Evolutionary conservation across 2,329 filamentous ascomycete genomes (phyloP).

Genomic region (Ophiostoma tasmaniense): DNA sequence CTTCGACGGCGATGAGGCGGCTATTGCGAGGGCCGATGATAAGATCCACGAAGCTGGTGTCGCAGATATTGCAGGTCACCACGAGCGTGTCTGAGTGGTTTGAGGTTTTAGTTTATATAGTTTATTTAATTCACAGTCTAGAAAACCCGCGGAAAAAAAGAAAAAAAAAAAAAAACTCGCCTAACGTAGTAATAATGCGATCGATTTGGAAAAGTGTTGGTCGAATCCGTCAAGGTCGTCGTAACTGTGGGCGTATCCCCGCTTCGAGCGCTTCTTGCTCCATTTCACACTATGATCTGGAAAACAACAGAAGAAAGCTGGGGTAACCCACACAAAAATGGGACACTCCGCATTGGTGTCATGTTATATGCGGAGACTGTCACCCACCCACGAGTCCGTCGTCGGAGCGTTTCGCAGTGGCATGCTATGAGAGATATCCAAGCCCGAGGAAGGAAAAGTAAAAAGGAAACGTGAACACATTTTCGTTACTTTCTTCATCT

Average conservation of each 20-base stretch:
- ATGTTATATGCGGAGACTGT: not conserved
- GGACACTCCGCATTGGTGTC: not conserved
- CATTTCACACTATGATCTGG: too few relatives aligned
- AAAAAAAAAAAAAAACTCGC: too few relatives aligned
- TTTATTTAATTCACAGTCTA: too few relatives aligned
- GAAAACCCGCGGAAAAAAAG: too few relatives aligned
- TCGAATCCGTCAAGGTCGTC: not conserved
- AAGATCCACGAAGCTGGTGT: not conserved
- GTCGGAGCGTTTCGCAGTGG: not conserved
- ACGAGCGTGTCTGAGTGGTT: not conserved
- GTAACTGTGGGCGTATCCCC: not conserved
- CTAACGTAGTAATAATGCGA: too few relatives aligned
- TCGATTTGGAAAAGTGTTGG: too few relatives aligned
- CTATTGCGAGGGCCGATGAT: not conserved
- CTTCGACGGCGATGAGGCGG: constrained; percentile 16
- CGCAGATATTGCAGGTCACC: not conserved
- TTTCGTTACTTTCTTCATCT: not conserved
- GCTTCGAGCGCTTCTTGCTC: not conserved
- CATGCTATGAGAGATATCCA: not conserved
- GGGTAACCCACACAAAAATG: not conserved
- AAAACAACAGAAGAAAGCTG: not conserved
- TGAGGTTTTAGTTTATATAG: not conserved
- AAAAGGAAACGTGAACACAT: not conserved
- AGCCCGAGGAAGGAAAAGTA: not conserved
- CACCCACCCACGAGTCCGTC: not conserved